Percentiles rank a stretch among this genome's conserved stretches.
phyloP scores from a whole-genome alignment of 345 rosid genomes.

The Bruguiera sexangula region DNA sequence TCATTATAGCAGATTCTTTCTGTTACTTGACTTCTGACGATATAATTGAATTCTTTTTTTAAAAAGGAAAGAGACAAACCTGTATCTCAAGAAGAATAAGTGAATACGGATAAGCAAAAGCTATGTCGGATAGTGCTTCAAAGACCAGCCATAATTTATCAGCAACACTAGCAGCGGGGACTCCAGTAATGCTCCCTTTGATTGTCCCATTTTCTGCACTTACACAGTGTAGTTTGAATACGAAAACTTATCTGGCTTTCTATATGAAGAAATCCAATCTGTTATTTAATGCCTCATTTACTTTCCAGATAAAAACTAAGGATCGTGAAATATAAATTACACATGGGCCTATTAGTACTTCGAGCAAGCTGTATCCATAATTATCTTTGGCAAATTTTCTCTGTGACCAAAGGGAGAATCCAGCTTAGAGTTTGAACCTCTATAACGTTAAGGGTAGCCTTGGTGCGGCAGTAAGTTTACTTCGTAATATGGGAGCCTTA shows the following conservation, averaged over 20 bases:
- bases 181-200: conserved; percentile 49
- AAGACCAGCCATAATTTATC: conserved; percentile 45
- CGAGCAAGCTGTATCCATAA: too few species aligned
- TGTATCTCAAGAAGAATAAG: conserved; percentile 60
- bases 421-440: too few species aligned
- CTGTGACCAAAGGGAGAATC: too few species aligned
- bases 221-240: neutral
- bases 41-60: neutral
- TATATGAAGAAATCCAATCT: too few species aligned
- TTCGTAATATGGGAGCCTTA: too few species aligned
- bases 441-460: too few species aligned
- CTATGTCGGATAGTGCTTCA: conserved; percentile 63
- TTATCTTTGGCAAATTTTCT: too few species aligned
- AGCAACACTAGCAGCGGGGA: conserved; percentile 30
- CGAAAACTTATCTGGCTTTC: neutral
- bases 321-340: too few species aligned
- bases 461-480: too few species aligned
- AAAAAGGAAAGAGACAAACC: conserved; percentile 24
- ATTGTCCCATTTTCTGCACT: conserved; percentile 38
- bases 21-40: neutral
- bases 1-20: neutral
- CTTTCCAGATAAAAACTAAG: too few species aligned
- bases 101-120: conserved; percentile 59
- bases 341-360: too few species aligned
- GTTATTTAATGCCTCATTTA: too few species aligned